phyloP scores from a whole-genome alignment of 345 rosid genomes.

The Cardamine occulta region DNA sequence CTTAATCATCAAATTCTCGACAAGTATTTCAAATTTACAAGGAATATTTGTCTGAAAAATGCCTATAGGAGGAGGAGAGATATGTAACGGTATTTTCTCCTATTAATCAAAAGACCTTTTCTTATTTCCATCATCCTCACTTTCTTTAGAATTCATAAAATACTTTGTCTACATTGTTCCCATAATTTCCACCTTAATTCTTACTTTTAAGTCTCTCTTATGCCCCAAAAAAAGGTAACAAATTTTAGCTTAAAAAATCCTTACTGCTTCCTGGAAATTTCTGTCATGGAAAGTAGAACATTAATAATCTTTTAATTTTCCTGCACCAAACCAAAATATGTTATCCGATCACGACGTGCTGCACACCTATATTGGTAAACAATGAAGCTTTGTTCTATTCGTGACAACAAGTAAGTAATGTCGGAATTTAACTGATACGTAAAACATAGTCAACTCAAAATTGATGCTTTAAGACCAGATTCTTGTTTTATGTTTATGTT shows the following conservation, averaged over 20 bases:
- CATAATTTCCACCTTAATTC: not conserved
- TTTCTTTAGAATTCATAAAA: not conserved
- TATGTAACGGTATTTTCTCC: too few relatives aligned
- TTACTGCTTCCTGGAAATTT: too few relatives aligned
- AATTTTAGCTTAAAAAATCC: too few relatives aligned
- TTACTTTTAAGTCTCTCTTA: not conserved
- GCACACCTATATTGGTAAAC: constrained; percentile 18
- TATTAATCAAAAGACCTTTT: not conserved
- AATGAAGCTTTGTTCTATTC: constrained; percentile 21
- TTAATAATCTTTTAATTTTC: too few relatives aligned
- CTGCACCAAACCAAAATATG: too few relatives aligned
- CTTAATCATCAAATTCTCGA: not conserved
- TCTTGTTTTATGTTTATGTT: not conserved
- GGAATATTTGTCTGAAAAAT: too few relatives aligned
- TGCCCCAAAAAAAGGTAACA: not conserved
- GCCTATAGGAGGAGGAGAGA: too few relatives aligned
- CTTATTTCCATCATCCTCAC: not conserved
- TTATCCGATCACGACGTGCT: constrained; percentile 28
- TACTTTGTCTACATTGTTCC: not conserved
- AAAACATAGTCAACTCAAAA: constrained; percentile 25
- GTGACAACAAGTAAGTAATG: constrained; percentile 41
- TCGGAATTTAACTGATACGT: constrained; percentile 15
- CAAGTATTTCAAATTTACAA: too few relatives aligned
- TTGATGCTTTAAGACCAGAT: constrained; percentile 23
- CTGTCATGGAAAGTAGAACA: too few relatives aligned